Conservation (phyloP, 2,329 filamentous ascomycete species). For the Sclerotinia minor region DNA sequence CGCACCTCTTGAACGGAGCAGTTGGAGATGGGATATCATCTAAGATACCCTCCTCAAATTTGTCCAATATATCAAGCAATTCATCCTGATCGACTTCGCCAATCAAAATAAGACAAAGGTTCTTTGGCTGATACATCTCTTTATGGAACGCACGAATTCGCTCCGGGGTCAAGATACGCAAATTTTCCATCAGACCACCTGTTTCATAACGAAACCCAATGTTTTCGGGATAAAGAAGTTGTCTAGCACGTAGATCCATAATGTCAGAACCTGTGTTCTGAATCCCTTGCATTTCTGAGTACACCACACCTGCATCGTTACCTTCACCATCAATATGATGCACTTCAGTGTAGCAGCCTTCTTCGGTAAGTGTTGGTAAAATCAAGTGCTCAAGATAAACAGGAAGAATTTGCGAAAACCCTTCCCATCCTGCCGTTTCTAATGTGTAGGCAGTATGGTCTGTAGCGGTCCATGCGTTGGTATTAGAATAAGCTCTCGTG, state of each 20-base stretch:
- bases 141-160: constrained; percentile 92
- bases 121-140: constrained; percentile 97
- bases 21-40: constrained; percentile 75
- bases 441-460: constrained; percentile 97
- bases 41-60: constrained; percentile 84
- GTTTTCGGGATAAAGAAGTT: constrained; percentile 81
- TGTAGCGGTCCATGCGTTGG: constrained; percentile 95
- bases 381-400: constrained; percentile 95
- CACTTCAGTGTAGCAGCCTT: constrained; percentile 91
- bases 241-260: constrained; percentile 80
- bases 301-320: constrained; percentile 94
- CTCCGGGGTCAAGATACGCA: constrained; percentile 82
- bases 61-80: constrained; percentile 76
- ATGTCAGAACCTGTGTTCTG: constrained; percentile 82
- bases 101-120: constrained; percentile 87
- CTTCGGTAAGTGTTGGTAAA: constrained; percentile 86
- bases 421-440: constrained; percentile 94
- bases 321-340: constrained; percentile 93
- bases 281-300: constrained; percentile 97
- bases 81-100: constrained; percentile 84
- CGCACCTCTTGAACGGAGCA: constrained; percentile 65
- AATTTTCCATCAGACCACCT: constrained; percentile 92
- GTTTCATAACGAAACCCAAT: constrained; percentile 96
- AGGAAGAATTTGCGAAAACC: constrained; percentile 90
- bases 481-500: constrained; percentile 87